Base-by-base conservation (phyloP, 192 early-diverging fungal species). In the Coemansia sp. region DNA sequence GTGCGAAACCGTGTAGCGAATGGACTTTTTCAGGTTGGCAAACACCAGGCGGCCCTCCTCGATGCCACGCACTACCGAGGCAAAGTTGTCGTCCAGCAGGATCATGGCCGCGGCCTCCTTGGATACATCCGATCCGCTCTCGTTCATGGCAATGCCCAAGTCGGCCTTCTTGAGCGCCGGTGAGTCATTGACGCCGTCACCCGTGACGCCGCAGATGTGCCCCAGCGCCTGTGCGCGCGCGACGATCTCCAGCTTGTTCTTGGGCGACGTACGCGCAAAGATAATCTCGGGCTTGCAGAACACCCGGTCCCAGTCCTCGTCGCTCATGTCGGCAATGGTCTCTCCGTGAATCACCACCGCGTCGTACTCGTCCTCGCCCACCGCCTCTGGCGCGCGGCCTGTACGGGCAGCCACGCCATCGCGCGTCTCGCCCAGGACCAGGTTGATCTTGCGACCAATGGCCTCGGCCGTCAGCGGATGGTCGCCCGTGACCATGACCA, bases 401-500 rank as follows among this genome's bases (percentile, higher is more conserved):
- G 80, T 82, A 48, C 83, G 79, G 35, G 78, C 76, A 14, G 93
- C 89, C 0, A 92, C 74, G 41, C 69, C 63, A 19, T 85, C 83
- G 60, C 85, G 86, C 8, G 92, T 95, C 54, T 98, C 95, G 26
- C 79, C 80, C 7, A 96, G 48, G 54, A 98, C 80, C 70, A 98
- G 68, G 69, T 96, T 96, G 73, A 95, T 98, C 68, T 95, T 94
- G 52, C 92, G 82, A 4, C 86, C 93, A 58, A 98, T 95, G 16
- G 93, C 90, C 76, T 94, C 92, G 19, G 94, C 94, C 3, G 94
- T 97, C 56, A 94, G 80, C 35, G 90, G 89, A 60, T 93, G 89
- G 66, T 97, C 94, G 67, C 91, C 94, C 27, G 95, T 98, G n/a
- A 98, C 91, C 92, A 98, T 96, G 79, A 98, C 89, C 30, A 98